Percentiles rank a stretch among this genome's conserved stretches.
These are phyloP conservation scores for Ampelocalamus luodianensis DNA, from an alignment of 176 grass and related monocot genomes.

Conservation along the genomic window DNA sequence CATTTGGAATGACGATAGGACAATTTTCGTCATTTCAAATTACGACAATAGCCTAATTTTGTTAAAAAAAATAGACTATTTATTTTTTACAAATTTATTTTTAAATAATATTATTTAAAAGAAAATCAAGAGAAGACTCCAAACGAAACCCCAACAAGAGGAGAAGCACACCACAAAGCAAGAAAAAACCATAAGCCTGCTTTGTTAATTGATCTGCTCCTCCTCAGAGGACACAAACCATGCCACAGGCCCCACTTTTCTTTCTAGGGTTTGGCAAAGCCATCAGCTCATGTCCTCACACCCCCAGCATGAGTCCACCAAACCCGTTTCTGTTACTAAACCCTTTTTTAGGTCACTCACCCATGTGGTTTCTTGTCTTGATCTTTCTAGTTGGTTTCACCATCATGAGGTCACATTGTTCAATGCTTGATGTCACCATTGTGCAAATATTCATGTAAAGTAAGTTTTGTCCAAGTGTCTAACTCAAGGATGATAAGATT, in stretches of 20 bases:
- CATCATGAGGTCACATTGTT: conserved; percentile 4
- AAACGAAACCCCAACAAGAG: conserved; percentile 27
- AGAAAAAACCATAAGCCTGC: not conserved
- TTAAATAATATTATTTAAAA: no score
- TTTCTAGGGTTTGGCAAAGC: conserved; percentile 45
- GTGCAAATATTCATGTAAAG: conserved; percentile 31
- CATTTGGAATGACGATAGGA: no score
- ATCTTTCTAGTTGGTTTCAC: conserved; percentile 37
- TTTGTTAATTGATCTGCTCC: conserved; percentile 49
- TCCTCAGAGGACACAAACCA: conserved; percentile 37
- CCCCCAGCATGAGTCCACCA: conserved; percentile 16
- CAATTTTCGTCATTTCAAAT: no score
- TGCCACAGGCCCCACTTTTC: conserved; percentile 23
- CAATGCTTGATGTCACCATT: conserved; percentile 59
- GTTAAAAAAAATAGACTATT: no score
- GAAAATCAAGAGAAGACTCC: no score
- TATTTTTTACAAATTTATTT: no score
- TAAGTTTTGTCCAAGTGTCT: not conserved
- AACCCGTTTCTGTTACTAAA: conserved; percentile 21
- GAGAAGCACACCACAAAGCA: not conserved
- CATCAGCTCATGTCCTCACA: conserved; percentile 36
- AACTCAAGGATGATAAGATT: conserved; percentile 29
- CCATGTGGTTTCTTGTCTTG: conserved; percentile 30
- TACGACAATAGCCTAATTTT: no score
- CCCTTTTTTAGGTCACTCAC: not conserved